Base-by-base conservation (phyloP, 75 land plant genomes). In the Adiantum capillusveneris region DNA sequence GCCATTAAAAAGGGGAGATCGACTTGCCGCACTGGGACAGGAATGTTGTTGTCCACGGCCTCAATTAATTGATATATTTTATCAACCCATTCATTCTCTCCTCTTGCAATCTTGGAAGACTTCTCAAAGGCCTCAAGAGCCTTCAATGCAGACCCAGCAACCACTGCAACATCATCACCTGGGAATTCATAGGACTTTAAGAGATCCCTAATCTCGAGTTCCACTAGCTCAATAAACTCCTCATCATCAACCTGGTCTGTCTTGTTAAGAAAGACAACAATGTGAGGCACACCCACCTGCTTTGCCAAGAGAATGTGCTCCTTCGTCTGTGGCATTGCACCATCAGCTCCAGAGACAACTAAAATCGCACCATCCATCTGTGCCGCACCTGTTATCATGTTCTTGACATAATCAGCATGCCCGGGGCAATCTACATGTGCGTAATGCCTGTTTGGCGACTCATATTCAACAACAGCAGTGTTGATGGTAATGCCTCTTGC, bases 321-420 rank as follows among this genome's bases (percentile, higher is more conserved):
- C 56, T 92, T 92, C 21, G 97, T 92, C 84, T 92, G 97, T 0
- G 97, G 97, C 97, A 91, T 91, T 9, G 94, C 89, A 0, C 97
- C 97, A 53, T 92, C 95, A 1, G 97, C 82, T 21, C 86, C 97
- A 24, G 86, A 88, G 24, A 77, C 81, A 19, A 88, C 97, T 13
- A 92, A 78, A n/a, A 92, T 88, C 17, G 90, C 97, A 0, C 97
- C 94, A 50, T 91, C 97, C 97, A 91, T 91, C 79, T 90, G 96
- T 7, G 87, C 87, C 0, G 92, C 91, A 9, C 88, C 92, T 12
- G 88, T 90, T 42, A 90, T 92, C 94, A 92, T 85, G 67, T 92
- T 87, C 84, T 92, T 92, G 41, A 92, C 86, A 42, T 88, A 92
- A 37, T 92, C 94, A 20, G 94, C 97, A 52, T 92, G 94, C 1